phyloP scores from a whole-genome alignment of 1,139 yeast species.

The Candida glucosophila region DNA sequence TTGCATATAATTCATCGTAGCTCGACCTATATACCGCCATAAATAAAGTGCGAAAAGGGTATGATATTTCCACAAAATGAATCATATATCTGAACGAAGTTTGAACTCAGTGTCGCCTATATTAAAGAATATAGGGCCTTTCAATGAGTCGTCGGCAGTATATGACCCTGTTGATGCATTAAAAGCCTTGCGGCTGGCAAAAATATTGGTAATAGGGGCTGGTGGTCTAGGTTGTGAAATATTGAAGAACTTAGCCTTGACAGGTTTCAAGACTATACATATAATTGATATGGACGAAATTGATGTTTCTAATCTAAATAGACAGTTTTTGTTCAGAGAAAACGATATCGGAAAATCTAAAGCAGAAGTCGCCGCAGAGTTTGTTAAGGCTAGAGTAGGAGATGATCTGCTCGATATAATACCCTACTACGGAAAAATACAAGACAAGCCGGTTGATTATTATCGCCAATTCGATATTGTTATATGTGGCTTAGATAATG shows the following conservation, averaged over 20 bases:
- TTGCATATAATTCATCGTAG: background rate
- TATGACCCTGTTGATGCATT: constrained; percentile 19
- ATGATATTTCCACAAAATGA: no score
- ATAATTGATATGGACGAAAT: constrained; percentile 95
- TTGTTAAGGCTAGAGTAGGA: constrained; percentile 40
- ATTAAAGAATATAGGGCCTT: constrained; percentile 28
- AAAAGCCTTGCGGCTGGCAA: constrained; percentile 18
- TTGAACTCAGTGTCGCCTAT: constrained; percentile 19
- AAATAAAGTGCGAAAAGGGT: background rate
- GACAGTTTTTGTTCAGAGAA: constrained; percentile 77
- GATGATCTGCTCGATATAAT: constrained; percentile 39
- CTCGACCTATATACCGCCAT: background rate
- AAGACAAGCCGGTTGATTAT: constrained; percentile 58
- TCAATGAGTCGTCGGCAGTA: constrained; percentile 32
- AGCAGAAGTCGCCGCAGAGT: constrained; percentile 70
- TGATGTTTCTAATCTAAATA: constrained; percentile 79
- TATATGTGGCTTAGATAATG: constrained; percentile 82
- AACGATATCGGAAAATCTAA: constrained; percentile 74
- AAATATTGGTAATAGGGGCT: constrained; percentile 68
- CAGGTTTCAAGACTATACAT: constrained; percentile 68
- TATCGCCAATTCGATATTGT: constrained; percentile 66
- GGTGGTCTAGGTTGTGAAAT: constrained; percentile 97
- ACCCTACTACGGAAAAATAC: constrained; percentile 59
- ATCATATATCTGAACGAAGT: no score
- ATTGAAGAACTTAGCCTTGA: constrained; percentile 69